These are phyloP conservation scores for Penicillium antarcticum DNA, from an alignment of 495 filamentous ascomycete genomes.

Conservation along the genomic window DNA sequence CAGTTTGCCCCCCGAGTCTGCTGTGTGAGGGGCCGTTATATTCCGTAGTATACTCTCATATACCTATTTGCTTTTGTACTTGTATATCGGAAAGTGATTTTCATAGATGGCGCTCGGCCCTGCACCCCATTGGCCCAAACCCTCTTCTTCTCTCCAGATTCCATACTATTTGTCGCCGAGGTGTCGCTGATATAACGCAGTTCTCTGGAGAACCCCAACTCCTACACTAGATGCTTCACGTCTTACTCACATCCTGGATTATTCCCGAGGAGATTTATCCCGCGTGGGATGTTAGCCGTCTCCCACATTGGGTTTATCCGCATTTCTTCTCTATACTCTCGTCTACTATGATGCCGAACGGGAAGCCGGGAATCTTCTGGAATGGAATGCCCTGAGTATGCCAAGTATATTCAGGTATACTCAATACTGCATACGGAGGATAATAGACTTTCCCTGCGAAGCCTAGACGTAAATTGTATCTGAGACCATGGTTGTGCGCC, in stretches of 20 bases:
- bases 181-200: slow-evolving; percentile 14
- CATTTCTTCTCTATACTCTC: neutral
- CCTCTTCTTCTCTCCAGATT: neutral
- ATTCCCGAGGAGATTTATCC: slow-evolving; percentile 5
- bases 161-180: slow-evolving; percentile 15
- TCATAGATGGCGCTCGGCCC: too few relatives aligned
- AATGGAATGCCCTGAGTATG: slow-evolving; percentile 5
- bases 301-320: slow-evolving; percentile 10
- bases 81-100: neutral
- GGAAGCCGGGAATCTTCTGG: slow-evolving; percentile 23
- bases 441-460: too few relatives aligned
- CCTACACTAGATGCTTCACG: neutral
- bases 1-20: neutral
- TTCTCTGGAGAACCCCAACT: slow-evolving; percentile 19
- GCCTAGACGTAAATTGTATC: too few relatives aligned
- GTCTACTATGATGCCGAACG: slow-evolving; percentile 5
- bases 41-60: neutral
- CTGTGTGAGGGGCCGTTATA: neutral
- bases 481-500: neutral
- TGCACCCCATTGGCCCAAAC: too few relatives aligned
- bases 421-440: too few relatives aligned
- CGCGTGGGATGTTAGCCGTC: too few relatives aligned
- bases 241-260: slow-evolving; percentile 3
- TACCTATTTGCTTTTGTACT: neutral
- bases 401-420: too few relatives aligned